Evolutionary conservation across 148 eudicot species (phyloP).

Genomic region (Euryodendron excelsum): DNA sequence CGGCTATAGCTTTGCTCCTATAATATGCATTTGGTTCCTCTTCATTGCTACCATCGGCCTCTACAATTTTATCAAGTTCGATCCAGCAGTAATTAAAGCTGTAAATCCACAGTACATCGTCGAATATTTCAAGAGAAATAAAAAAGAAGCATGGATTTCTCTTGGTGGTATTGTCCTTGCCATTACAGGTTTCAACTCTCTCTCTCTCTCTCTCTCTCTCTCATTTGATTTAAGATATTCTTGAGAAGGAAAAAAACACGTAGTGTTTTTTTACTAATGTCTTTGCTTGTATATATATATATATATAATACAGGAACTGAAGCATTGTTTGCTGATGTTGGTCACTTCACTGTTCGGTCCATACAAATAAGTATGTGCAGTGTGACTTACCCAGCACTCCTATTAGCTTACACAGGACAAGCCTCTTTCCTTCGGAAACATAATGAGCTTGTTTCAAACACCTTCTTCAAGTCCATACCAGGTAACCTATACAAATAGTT

Average conservation of each 20-base stretch:
- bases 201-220: background rate
- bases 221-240: too few relatives aligned
- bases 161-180: slow-evolving; percentile 34
- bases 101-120: slow-evolving; percentile 31
- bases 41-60: slow-evolving; percentile 25
- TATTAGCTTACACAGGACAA: slow-evolving; percentile 28
- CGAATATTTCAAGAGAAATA: slow-evolving; percentile 29
- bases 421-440: slow-evolving; percentile 24
- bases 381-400: slow-evolving; percentile 22
- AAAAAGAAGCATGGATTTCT: slow-evolving; percentile 34
- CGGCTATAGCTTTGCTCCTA: slow-evolving; percentile 34
- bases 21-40: slow-evolving; percentile 30
- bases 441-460: slow-evolving; percentile 1
- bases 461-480: slow-evolving; percentile 25
- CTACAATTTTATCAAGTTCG: slow-evolving; percentile 26
- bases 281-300: too few relatives aligned
- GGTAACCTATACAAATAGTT: background rate
- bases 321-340: slow-evolving; percentile 34
- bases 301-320: slow-evolving; percentile 26
- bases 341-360: slow-evolving; percentile 27
- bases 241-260: too few relatives aligned
- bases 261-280: too few relatives aligned
- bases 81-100: slow-evolving; percentile 26
- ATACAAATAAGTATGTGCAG: slow-evolving; percentile 33
- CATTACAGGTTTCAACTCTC: slow-evolving; percentile 17